Evolutionary conservation across 2,329 filamentous ascomycete species (phyloP), one percentile per base, ranked within the genome.

Genomic region (Diplodia seriata): DNA sequence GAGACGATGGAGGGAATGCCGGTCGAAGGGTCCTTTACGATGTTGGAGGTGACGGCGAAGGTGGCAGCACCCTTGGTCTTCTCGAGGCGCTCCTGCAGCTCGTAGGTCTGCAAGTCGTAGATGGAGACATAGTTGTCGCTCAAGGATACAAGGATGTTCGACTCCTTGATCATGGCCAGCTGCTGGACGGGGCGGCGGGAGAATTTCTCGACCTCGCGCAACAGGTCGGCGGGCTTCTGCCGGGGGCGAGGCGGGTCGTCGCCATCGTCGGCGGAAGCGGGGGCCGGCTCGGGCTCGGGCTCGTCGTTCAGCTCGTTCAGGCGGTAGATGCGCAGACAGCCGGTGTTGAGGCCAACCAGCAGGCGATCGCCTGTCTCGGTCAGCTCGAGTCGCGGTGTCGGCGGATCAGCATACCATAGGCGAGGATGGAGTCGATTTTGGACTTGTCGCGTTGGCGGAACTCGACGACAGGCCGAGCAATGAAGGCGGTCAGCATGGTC

Each of bases 1-100:
- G 93, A 97, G 71, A 98, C 94, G 67, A 99, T 96, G 72, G 94
- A 92, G 0, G 93, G 94, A 61, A 99, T 94, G 29, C 91, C 91
- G 0, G 93, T 97, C 61, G 88, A 87, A 6, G 89, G 82, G 78
- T 99, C 95, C 77, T 95, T 94, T 72, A 97, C 91, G 67, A 98
- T 96, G 78, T 98, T 97, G 70, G 93, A 97, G 1, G 94, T 97
- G 53, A 97, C 92, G 1, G 94, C 93, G 78, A 99, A 98, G 53
- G 90, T 90, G 2, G 90, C 90, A 15, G 95, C 94, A 72, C 95
- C 95, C 80, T 92, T 95, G 14, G 94, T 97, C 76, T 90, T 90
- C 63, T 88, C 82, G 53, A 99, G 84, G 70, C 89, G 91, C 78
- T 97, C 91, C 75, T 94, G 87, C 68, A 94, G 85, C 71, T 91